Conservation (phyloP, 2,329 filamentous ascomycete genomes). For the Clonostachys byssicola region DNA sequence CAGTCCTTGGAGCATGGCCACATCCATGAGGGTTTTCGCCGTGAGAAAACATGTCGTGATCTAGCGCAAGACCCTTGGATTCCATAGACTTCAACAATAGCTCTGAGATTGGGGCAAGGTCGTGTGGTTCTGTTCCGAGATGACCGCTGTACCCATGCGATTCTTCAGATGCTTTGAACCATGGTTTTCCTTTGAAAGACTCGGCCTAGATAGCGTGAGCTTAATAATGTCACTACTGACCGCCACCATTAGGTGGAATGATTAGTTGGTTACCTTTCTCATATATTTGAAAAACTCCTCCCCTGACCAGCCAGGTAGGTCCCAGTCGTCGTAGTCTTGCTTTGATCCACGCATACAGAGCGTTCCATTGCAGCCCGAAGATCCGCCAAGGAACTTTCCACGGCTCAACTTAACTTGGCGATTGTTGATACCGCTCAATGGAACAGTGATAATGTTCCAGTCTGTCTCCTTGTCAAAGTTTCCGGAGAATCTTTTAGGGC, state of each 20-base stretch:
- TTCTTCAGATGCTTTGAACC: slow-evolving; percentile 44
- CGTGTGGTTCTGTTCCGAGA: slow-evolving; percentile 52
- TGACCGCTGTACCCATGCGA: slow-evolving; percentile 47
- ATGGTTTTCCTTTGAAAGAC: slow-evolving; percentile 52
- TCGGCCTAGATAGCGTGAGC: slow-evolving; percentile 31
- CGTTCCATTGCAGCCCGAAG: slow-evolving; percentile 43
- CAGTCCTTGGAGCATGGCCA: slow-evolving; percentile 48
- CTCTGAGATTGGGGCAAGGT: slow-evolving; percentile 54
- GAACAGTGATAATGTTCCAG: slow-evolving; percentile 43
- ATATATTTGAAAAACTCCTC: slow-evolving; percentile 54
- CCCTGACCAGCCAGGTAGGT: slow-evolving; percentile 48
- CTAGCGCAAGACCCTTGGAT: slow-evolving; percentile 47
- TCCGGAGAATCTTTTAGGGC: slow-evolving; percentile 27
- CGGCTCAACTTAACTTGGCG: slow-evolving; percentile 41
- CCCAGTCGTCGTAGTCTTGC: slow-evolving; percentile 51
- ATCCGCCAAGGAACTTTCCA: slow-evolving; percentile 44
- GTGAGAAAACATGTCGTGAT: slow-evolving; percentile 53
- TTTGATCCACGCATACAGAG: slow-evolving; percentile 41
- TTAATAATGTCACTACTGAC: not conserved
- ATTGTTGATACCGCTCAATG: slow-evolving; percentile 27
- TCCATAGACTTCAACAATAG: slow-evolving; percentile 49
- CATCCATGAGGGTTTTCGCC: slow-evolving; percentile 48
- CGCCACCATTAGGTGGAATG: not conserved
- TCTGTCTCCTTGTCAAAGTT: slow-evolving; percentile 43
- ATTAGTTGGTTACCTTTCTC: slow-evolving; percentile 34